phyloP scores from a whole-genome alignment of 2,329 filamentous ascomycete genomes.

The Biscogniauxia mediterranea region DNA sequence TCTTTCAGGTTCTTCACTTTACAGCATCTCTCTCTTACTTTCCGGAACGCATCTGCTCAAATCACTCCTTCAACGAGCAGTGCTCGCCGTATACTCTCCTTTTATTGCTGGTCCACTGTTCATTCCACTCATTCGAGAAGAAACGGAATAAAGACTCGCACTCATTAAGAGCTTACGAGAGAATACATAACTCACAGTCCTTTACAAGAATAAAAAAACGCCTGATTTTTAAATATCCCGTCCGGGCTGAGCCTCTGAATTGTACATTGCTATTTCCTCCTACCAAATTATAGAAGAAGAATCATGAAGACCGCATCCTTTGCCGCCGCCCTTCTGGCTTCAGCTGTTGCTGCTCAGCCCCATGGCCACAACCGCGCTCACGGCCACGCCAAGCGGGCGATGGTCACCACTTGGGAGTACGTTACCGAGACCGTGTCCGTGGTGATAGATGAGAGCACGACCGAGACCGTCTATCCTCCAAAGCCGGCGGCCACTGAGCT shows the following conservation, averaged over 20 bases:
- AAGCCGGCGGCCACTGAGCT: conserved; percentile 9
- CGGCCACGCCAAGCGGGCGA: conserved; percentile 39
- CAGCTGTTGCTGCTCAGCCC: conserved; percentile 50
- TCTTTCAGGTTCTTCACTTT: conserved; percentile 1
- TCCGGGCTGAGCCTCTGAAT: conserved; percentile 25
- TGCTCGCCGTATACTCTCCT: conserved; percentile 36
- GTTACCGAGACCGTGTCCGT: conserved; percentile 53
- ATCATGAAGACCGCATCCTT: conserved; percentile 46
- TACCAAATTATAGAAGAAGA: conserved; percentile 2
- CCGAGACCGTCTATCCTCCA: conserved; percentile 41
- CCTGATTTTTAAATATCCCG: conserved; percentile 18
- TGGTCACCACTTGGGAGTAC: conserved; percentile 45
- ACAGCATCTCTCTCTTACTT: conserved; percentile 12
- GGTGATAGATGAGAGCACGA: conserved; percentile 50
- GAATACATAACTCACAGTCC: neutral
- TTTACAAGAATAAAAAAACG: neutral
- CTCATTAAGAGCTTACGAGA: conserved; percentile 1
- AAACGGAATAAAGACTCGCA: conserved; percentile 9
- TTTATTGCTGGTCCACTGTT: conserved; percentile 23
- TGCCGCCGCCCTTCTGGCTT: conserved; percentile 42
- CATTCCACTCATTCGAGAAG: conserved; percentile 29
- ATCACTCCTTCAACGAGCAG: conserved; percentile 35
- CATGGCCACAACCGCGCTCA: conserved; percentile 39
- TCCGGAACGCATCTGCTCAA: conserved; percentile 12
- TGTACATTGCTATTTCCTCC: conserved; percentile 11